These are phyloP conservation scores for Kondoa malvinella DNA, from an alignment of 768 basidiomycete genomes.

Conservation along the genomic window DNA sequence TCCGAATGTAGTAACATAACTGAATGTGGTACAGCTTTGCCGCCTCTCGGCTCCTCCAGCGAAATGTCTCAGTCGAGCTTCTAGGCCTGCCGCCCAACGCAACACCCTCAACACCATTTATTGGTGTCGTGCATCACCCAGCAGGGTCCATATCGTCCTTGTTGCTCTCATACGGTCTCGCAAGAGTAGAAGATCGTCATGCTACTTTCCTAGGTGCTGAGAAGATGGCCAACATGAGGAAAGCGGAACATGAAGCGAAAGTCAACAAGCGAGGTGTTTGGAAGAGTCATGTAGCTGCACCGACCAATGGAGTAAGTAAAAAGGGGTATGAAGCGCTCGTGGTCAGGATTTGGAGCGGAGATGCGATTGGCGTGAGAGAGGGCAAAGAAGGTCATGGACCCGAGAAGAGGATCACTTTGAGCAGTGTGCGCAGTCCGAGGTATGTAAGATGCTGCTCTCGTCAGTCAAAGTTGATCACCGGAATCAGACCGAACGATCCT, in stretches of 20 bases:
- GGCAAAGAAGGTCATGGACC: slow-evolving; percentile 45
- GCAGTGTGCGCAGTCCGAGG: slow-evolving; percentile 39
- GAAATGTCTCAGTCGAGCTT: slow-evolving; percentile 55
- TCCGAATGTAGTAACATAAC: slow-evolving; percentile 23
- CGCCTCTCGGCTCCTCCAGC: slow-evolving; percentile 66
- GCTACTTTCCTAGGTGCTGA: slow-evolving; percentile 70
- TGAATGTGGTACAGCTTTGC: slow-evolving; percentile 52
- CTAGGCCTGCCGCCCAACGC: slow-evolving; percentile 60
- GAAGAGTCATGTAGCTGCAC: slow-evolving; percentile 38
- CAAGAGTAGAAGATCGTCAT: slow-evolving; percentile 91
- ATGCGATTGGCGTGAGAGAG: slow-evolving; percentile 45
- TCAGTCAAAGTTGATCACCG: background rate
- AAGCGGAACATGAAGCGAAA: slow-evolving; percentile 63
- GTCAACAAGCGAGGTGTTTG: slow-evolving; percentile 56
- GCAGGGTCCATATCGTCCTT: slow-evolving; percentile 87
- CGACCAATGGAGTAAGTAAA: slow-evolving; percentile 25
- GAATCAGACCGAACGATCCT: slow-evolving; percentile 55
- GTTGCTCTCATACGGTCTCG: slow-evolving; percentile 65
- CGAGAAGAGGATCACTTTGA: slow-evolving; percentile 71
- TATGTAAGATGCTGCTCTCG: slow-evolving; percentile 45
- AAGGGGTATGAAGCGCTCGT: slow-evolving; percentile 60
- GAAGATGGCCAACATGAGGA: slow-evolving; percentile 70
- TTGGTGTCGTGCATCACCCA: slow-evolving; percentile 77
- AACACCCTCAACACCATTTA: slow-evolving; percentile 47
- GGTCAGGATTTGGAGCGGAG: slow-evolving; percentile 74